Conservation (phyloP, 441 rosid species). For the Bruguiera hainesii region DNA sequence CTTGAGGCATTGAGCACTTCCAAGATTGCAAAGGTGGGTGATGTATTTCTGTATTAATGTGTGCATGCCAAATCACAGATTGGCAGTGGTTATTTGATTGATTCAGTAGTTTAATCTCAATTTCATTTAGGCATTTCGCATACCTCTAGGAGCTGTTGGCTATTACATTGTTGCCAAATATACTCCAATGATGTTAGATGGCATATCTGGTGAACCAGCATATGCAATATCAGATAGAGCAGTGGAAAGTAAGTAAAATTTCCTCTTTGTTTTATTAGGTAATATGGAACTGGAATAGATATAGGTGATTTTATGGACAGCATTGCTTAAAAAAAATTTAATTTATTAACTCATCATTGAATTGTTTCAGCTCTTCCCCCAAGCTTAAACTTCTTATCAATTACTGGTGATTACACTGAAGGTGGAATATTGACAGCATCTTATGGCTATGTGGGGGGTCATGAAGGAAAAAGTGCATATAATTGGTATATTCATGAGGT, state of each 20-base stretch:
- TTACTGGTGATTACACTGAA: conserved; percentile 85
- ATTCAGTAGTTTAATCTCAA: conserved; percentile 20
- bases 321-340: background rate
- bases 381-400: conserved; percentile 90
- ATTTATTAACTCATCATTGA: conserved; percentile 17
- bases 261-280: conserved; percentile 9
- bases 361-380: conserved; percentile 87
- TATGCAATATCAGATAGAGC: conserved; percentile 72
- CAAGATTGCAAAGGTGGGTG: conserved; percentile 82
- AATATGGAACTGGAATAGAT: background rate
- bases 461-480: conserved; percentile 89
- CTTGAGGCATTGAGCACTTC: conserved; percentile 86
- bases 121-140: conserved; percentile 75
- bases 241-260: conserved; percentile 67
- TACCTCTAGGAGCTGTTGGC: conserved; percentile 97
- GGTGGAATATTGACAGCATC: conserved; percentile 91
- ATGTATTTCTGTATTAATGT: background rate
- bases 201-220: conserved; percentile 88
- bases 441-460: conserved; percentile 97
- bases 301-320: background rate
- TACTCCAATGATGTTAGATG: conserved; percentile 86
- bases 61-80: conserved; percentile 5
- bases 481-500: conserved; percentile 97
- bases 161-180: conserved; percentile 78
- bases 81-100: conserved; percentile 1